These are phyloP conservation scores for Wickerhamomyces chaumierensis DNA, from an alignment of 805 yeast species.

Conservation along the genomic window DNA sequence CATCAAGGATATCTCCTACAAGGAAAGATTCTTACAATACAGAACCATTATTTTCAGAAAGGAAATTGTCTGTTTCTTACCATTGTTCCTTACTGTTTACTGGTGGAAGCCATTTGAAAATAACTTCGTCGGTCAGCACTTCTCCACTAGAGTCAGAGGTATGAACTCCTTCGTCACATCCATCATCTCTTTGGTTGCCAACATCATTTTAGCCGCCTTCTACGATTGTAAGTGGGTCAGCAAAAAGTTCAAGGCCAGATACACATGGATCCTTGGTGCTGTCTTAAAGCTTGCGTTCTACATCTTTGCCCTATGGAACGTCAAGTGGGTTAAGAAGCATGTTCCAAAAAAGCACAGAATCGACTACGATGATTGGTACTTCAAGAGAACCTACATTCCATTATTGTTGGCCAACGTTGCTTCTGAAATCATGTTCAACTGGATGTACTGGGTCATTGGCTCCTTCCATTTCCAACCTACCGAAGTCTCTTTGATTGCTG, in stretches of 20 bases:
- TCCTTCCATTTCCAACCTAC: constrained; percentile 10
- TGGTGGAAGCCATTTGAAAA: constrained; percentile 19
- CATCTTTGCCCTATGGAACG: constrained; percentile 13
- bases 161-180: constrained; percentile 17
- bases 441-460: constrained; percentile 20
- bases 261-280: constrained; percentile 11
- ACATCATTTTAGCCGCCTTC: constrained; percentile 10
- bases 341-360: constrained; percentile 4
- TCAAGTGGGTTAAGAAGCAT: constrained; percentile 4
- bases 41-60: constrained; percentile 1
- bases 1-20: constrained; percentile 3
- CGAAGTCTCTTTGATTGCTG: constrained; percentile 14
- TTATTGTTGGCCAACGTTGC: constrained; percentile 15
- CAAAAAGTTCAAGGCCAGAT: constrained; percentile 8
- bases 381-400: constrained; percentile 13
- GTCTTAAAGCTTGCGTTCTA: constrained; percentile 8
- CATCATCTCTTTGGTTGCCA: constrained; percentile 10
- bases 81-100: constrained; percentile 11
- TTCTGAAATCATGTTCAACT: constrained; percentile 15
- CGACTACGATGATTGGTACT: constrained; percentile 14
- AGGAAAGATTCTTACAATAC: not conserved
- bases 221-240: constrained; percentile 9
- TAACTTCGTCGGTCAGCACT: constrained; percentile 16
- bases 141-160: constrained; percentile 18
- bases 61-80: constrained; percentile 13